These are phyloP conservation scores for Nidularia sp. DNA, from an alignment of 768 basidiomycete genomes.

Conservation along the genomic window DNA sequence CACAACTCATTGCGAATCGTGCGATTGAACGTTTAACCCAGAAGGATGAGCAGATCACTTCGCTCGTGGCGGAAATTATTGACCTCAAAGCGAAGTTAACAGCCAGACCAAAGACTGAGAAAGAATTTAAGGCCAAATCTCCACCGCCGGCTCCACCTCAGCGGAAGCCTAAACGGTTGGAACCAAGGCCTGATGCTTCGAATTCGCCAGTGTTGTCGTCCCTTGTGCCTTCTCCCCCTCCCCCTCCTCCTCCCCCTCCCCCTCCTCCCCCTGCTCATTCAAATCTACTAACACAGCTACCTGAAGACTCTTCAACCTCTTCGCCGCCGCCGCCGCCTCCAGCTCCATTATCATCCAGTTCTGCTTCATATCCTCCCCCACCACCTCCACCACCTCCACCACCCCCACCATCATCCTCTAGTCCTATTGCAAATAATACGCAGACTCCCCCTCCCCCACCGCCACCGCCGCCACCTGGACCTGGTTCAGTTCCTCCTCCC, in stretches of 20 bases:
- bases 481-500: conserved; percentile 11
- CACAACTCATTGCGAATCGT: conserved; percentile 63
- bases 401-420: conserved; percentile 14
- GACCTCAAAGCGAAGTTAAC: conserved; percentile 47
- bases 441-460: conserved; percentile 16
- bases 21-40: conserved; percentile 65
- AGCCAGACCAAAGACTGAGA: conserved; percentile 56
- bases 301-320: background rate
- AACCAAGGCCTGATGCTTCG: conserved; percentile 12
- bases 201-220: background rate
- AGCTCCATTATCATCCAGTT: background rate
- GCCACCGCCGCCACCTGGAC: conserved; percentile 29
- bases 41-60: conserved; percentile 62
- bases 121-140: conserved; percentile 66
- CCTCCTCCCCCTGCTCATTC: background rate
- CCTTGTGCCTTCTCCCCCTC: background rate
- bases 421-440: background rate
- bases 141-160: conserved; percentile 63
- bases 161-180: conserved; percentile 14
- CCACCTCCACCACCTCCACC: conserved; percentile 18
- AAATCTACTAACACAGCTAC: background rate
- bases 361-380: conserved; percentile 15
- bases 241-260: background rate
- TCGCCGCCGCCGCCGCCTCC: conserved; percentile 10
- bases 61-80: conserved; percentile 45